Evolutionary conservation across 2,329 filamentous ascomycete genomes (phyloP).

Genomic region (Trichoderma endophyticum): DNA sequence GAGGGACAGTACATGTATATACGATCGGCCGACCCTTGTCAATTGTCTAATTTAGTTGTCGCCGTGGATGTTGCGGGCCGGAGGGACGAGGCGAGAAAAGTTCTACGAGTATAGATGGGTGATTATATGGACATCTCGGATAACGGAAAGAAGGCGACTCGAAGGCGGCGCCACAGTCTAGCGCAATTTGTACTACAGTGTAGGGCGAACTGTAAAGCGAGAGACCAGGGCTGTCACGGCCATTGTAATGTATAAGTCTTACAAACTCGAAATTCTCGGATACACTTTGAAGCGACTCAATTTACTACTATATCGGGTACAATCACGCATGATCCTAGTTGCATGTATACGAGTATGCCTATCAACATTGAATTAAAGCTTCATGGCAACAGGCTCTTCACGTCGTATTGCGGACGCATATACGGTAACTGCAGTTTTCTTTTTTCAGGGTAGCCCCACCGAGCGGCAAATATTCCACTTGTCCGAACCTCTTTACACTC

Average conservation of each 20-base stretch:
- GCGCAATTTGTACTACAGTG: not conserved
- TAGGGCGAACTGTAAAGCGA: not conserved
- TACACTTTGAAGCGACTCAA: not conserved
- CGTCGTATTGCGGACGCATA: not conserved
- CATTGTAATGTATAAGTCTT: too few relatives aligned
- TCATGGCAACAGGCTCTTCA: not conserved
- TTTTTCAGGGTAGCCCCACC: not conserved
- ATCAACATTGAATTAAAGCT: not conserved
- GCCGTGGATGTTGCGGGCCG: not conserved
- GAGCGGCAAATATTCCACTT: not conserved
- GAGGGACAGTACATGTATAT: not conserved
- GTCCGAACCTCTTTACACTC: not conserved
- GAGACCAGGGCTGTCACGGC: not conserved
- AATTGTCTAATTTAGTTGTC: not conserved
- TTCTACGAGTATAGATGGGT: not conserved
- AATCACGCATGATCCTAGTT: not conserved
- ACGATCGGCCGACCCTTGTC: conserved; percentile 4
- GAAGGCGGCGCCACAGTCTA: not conserved
- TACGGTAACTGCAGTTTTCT: not conserved
- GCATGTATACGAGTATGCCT: not conserved
- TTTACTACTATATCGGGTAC: not conserved
- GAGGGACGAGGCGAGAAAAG: not conserved
- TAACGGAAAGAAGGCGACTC: not conserved
- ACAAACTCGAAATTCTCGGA: not conserved
- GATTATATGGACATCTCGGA: not conserved